Conservation (phyloP, 225 moss, liverwort and hornwort species). For the Pseudoscleropodium purum region DNA sequence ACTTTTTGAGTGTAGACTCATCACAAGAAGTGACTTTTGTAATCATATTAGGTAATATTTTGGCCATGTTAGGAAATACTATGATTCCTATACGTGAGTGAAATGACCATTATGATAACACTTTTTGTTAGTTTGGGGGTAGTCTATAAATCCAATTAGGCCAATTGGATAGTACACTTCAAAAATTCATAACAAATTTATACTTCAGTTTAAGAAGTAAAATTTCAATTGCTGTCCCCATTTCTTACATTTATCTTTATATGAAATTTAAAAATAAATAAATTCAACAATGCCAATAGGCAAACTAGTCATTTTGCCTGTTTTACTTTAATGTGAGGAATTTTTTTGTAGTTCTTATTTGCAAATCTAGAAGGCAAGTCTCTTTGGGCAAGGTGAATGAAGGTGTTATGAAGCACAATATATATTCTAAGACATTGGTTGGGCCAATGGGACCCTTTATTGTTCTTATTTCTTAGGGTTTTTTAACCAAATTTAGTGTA, state of each 20-base stretch:
- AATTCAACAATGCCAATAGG: too few species aligned
- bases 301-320: too few species aligned
- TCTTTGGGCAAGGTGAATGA: neutral
- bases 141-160: neutral
- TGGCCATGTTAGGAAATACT: too few species aligned
- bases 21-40: neutral
- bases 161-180: too few species aligned
- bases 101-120: neutral
- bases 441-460: neutral
- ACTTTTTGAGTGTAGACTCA: neutral
- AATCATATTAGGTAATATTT: neutral
- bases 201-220: too few species aligned
- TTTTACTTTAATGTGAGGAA: too few species aligned
- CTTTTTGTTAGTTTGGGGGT: neutral
- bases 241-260: too few species aligned
- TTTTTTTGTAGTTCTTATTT: neutral
- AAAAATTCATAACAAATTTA: too few species aligned
- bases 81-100: rapidly evolving
- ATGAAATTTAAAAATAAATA: too few species aligned
- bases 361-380: neutral
- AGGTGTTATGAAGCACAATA: neutral
- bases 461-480: neutral
- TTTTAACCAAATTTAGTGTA: neutral
- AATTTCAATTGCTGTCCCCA: too few species aligned
- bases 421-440: too few species aligned